These are phyloP conservation scores for Pilasporangium apinafurcum DNA, from an alignment of 352 stramenopile species.

Conservation along the genomic window DNA sequence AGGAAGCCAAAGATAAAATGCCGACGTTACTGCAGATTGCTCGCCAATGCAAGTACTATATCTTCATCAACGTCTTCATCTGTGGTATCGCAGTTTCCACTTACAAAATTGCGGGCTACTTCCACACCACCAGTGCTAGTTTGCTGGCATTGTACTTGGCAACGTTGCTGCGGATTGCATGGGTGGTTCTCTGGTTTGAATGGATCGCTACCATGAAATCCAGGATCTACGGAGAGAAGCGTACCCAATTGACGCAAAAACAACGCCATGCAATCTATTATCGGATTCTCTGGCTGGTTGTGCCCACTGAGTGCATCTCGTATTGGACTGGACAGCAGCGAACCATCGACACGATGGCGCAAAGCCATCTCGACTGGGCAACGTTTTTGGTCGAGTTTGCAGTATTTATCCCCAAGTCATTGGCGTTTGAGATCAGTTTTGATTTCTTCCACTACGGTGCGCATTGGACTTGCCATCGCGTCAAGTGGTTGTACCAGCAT, in stretches of 20 bases:
- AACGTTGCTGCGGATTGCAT: constrained; percentile 45
- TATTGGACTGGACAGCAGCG: constrained; percentile 33
- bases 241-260: constrained; percentile 24
- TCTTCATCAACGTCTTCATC: constrained; percentile 80
- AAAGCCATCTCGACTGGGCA: background rate
- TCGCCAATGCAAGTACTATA: constrained; percentile 75
- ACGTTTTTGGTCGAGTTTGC: constrained; percentile 36
- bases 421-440: constrained; percentile 80
- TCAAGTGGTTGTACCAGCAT: constrained; percentile 66
- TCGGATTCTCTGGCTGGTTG: constrained; percentile 59
- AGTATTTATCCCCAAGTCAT: constrained; percentile 76
- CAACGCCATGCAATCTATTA: constrained; percentile 45
- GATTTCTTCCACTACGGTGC: constrained; percentile 82
- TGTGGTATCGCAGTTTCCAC: constrained; percentile 36
- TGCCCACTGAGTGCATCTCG: constrained; percentile 64
- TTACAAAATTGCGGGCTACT: constrained; percentile 10
- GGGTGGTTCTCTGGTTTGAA: constrained; percentile 70
- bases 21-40: too few relatives aligned
- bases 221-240: constrained; percentile 62
- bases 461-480: constrained; percentile 69
- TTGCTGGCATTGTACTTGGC: constrained; percentile 28
- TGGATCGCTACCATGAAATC: constrained; percentile 70
- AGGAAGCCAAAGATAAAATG: too few relatives aligned
- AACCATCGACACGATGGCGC: background rate
- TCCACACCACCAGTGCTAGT: too few relatives aligned